A percentile compares a stretch with the other conserved stretches of the same genome.
phyloP scores from a whole-genome alignment of 345 rosid genomes.

The Mallotus nudiflorus region DNA sequence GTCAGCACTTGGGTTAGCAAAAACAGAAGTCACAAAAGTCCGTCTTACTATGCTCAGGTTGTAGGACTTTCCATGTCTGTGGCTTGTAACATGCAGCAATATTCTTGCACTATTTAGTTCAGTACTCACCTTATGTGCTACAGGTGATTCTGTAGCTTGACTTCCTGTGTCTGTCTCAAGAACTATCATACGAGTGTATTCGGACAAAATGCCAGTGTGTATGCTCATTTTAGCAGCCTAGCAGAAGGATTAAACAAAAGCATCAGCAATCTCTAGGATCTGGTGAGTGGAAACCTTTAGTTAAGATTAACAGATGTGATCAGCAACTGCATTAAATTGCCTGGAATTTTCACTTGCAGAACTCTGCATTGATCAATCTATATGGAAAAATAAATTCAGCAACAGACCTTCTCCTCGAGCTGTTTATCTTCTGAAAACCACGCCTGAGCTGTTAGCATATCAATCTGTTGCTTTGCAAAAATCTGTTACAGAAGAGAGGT shows the following conservation, averaged over 20 bases:
- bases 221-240: slow-evolving; percentile 73
- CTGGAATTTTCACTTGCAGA: not conserved
- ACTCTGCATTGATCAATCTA: not conserved
- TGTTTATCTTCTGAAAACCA: slow-evolving; percentile 74
- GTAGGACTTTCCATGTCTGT: too few relatives aligned
- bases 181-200: slow-evolving; percentile 68
- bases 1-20: too few relatives aligned
- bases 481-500: slow-evolving; percentile 40
- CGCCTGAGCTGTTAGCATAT: slow-evolving; percentile 77
- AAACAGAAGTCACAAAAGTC: too few relatives aligned
- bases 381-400: not conserved
- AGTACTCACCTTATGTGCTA: slow-evolving; percentile 40
- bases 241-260: not conserved
- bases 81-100: not conserved
- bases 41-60: too few relatives aligned
- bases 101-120: not conserved
- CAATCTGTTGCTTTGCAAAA: slow-evolving; percentile 70
- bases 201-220: slow-evolving; percentile 56
- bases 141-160: slow-evolving; percentile 35
- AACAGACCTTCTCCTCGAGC: slow-evolving; percentile 73
- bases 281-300: not conserved
- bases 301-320: not conserved
- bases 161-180: slow-evolving; percentile 46
- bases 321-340: not conserved
- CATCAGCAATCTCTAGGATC: not conserved